Evolutionary conservation across 495 filamentous ascomycete species (phyloP).

Genomic region (Xylaria intraflava): DNA sequence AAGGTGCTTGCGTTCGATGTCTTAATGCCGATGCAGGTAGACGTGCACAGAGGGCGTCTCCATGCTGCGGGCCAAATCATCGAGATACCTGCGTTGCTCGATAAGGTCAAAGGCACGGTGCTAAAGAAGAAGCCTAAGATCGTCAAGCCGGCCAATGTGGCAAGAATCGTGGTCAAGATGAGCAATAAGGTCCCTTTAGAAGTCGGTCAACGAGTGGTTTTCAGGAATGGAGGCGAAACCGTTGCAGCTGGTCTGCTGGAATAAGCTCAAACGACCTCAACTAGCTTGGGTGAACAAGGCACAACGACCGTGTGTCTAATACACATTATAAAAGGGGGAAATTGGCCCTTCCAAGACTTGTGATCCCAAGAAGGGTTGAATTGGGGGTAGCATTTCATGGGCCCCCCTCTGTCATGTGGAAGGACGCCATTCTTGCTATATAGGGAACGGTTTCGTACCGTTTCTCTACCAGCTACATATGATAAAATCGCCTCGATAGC

Average conservation of each 20-base stretch:
- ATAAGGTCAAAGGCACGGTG: constrained; percentile 63
- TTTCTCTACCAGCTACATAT: too few species aligned
- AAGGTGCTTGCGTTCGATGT: constrained; percentile 89
- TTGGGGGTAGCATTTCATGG: too few species aligned
- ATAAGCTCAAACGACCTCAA: not conserved
- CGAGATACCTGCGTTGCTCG: constrained; percentile 61
- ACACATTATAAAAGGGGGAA: not conserved
- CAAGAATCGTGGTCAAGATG: constrained; percentile 60
- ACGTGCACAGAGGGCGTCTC: constrained; percentile 78
- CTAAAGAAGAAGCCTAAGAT: constrained; percentile 80
- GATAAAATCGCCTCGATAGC: too few species aligned
- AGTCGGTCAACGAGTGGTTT: constrained; percentile 66
- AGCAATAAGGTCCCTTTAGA: constrained; percentile 73
- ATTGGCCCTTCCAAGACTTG: too few species aligned
- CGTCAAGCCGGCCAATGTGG: constrained; percentile 66
- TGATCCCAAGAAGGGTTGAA: too few species aligned
- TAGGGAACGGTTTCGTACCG: too few species aligned
- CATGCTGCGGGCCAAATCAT: constrained; percentile 70
- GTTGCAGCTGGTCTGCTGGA: constrained; percentile 83
- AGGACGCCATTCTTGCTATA: too few species aligned
- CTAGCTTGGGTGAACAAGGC: not conserved
- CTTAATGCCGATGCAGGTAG: constrained; percentile 78
- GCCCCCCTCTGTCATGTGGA: too few species aligned
- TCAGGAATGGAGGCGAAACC: constrained; percentile 72
- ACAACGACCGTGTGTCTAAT: not conserved